Evolutionary conservation across 352 stramenopile genomes (phyloP).

Genomic region (Globisporangium cylindrosporum): DNA sequence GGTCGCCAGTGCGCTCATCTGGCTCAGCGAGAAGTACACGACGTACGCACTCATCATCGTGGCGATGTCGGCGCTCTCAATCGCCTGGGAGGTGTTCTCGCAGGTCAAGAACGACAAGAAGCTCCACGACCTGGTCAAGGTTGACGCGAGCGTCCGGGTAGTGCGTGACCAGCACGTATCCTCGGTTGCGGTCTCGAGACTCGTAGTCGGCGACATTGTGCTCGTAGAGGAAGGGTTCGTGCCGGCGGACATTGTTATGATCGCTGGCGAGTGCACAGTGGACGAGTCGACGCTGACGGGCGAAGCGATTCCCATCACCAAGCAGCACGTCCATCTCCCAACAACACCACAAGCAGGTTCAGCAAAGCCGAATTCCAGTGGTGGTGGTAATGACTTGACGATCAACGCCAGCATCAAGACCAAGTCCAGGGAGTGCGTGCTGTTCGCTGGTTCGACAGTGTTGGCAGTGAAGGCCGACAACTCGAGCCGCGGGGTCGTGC

Average conservation of each 20-base stretch:
- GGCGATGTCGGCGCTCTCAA: constrained; percentile 59
- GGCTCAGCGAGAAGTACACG: constrained; percentile 63
- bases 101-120: constrained; percentile 62
- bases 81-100: constrained; percentile 66
- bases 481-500: constrained; percentile 48
- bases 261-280: constrained; percentile 62
- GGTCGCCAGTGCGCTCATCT: constrained; percentile 59
- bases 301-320: constrained; percentile 78
- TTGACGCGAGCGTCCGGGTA: constrained; percentile 56
- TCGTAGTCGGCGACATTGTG: constrained; percentile 74
- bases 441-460: constrained; percentile 61
- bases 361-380: neutral
- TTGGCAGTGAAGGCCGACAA: constrained; percentile 29
- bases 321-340: constrained; percentile 28
- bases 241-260: constrained; percentile 55
- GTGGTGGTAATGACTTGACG: constrained; percentile 6
- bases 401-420: constrained; percentile 43
- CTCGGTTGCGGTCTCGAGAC: constrained; percentile 35
- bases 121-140: constrained; percentile 54
- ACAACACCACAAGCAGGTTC: neutral
- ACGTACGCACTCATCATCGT: constrained; percentile 69
- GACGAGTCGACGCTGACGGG: constrained; percentile 80
- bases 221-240: constrained; percentile 62
- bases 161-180: constrained; percentile 48
- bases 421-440: constrained; percentile 43